Evolutionary conservation across 164 flowering plant genomes (phyloP).

Genomic region (Nymphaea thermarum): DNA sequence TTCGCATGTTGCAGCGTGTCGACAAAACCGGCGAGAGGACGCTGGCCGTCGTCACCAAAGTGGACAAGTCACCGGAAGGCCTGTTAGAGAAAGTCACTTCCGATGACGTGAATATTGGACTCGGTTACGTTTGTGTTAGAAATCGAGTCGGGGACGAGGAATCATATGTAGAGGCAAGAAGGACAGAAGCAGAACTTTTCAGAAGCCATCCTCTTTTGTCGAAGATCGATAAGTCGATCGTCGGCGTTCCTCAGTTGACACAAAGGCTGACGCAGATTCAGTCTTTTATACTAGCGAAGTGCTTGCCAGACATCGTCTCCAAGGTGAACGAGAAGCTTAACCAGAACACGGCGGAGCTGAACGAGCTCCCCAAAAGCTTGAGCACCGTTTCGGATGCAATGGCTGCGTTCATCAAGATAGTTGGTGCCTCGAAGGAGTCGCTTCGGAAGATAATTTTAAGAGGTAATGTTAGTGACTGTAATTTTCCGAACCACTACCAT

Average conservation of each 20-base stretch:
- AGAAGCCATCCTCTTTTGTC: conserved; percentile 18
- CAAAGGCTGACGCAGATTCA: conserved; percentile 22
- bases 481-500: too few relatives aligned
- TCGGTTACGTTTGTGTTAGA: conserved; percentile 33
- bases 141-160: conserved; percentile 33
- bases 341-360: conserved; percentile 17
- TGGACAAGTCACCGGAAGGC: too few relatives aligned
- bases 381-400: conserved; percentile 19
- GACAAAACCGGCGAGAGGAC: too few relatives aligned
- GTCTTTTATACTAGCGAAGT: conserved; percentile 14
- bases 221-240: conserved; percentile 12
- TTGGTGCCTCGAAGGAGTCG: conserved; percentile 20
- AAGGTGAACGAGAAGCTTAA: conserved; percentile 13
- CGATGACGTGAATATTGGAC: too few relatives aligned
- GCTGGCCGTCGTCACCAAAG: too few relatives aligned
- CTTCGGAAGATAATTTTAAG: conserved; percentile 20
- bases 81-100: too few relatives aligned
- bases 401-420: conserved; percentile 18
- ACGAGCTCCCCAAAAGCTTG: conserved; percentile 14
- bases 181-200: conserved; percentile 21
- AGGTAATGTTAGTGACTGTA: too few relatives aligned
- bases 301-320: conserved; percentile 20
- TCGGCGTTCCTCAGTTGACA: conserved; percentile 24
- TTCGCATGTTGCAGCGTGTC: too few relatives aligned
- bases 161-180: conserved; percentile 23